These are phyloP conservation scores for Nicotiana otophora DNA, from an alignment of 257 asterid species.

Conservation along the genomic window DNA sequence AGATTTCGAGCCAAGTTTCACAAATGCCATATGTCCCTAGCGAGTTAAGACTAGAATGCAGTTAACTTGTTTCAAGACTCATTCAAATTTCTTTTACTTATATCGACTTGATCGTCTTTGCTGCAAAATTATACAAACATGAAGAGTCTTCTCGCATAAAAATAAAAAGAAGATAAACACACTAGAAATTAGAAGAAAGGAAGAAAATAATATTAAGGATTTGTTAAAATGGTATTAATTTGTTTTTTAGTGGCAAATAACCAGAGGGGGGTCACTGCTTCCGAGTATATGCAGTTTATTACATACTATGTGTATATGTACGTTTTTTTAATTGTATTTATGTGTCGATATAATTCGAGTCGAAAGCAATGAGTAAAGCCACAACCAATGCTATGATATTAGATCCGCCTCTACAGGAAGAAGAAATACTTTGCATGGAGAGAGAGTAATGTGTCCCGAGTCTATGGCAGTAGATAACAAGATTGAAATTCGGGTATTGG, in stretches of 20 bases:
- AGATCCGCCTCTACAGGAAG: neutral
- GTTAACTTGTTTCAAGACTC: neutral
- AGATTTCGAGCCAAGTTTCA: constrained; percentile 11
- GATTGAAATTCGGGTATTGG: neutral
- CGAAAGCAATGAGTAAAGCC: too few species aligned
- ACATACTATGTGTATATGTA: too few species aligned
- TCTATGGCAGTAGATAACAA: neutral
- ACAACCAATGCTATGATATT: neutral
- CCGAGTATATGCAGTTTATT: too few species aligned
- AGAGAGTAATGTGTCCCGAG: neutral
- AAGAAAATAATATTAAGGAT: neutral
- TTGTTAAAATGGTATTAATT: neutral
- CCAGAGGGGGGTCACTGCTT: too few species aligned
- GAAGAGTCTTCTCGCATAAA: neutral
- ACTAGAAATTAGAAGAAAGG: neutral
- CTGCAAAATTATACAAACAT: neutral
- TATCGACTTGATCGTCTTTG: neutral
- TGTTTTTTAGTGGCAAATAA: too few species aligned
- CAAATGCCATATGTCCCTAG: constrained; percentile 4
- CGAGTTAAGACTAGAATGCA: neutral
- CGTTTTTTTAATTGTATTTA: neutral
- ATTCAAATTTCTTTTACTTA: neutral
- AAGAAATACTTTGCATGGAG: neutral
- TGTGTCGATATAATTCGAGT: neutral
- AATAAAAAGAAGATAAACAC: neutral